Evolutionary conservation across 768 basidiomycete genomes (phyloP).

Genomic region (Daedaleopsis sinensis): DNA sequence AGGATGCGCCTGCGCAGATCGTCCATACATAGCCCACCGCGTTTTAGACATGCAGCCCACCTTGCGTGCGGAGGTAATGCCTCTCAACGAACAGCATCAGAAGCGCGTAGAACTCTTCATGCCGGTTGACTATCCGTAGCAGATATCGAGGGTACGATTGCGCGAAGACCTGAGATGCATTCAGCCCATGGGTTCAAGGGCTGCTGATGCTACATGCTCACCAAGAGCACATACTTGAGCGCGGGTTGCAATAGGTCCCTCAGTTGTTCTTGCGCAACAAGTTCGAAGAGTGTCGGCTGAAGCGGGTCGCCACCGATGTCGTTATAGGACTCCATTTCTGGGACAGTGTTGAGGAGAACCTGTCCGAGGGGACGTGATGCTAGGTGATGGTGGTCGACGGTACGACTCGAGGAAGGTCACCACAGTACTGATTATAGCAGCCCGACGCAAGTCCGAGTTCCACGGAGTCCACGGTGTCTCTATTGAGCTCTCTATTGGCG

Average conservation of each 20-base stretch:
- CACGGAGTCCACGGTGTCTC: neutral
- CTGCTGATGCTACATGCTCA: constrained; percentile 40
- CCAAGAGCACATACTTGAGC: constrained; percentile 90
- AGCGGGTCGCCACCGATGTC: constrained; percentile 72
- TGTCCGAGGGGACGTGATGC: too few species aligned
- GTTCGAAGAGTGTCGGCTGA: constrained; percentile 86
- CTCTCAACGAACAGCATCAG: constrained; percentile 90
- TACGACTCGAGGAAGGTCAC: neutral
- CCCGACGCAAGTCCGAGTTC: constrained; percentile 9
- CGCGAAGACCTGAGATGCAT: constrained; percentile 75
- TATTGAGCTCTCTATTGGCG: too few species aligned
- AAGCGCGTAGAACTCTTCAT: constrained; percentile 94
- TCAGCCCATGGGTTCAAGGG: neutral
- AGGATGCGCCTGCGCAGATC: constrained; percentile 75
- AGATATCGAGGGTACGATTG: constrained; percentile 94
- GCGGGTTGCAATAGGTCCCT: constrained; percentile 92
- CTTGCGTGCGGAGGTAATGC: constrained; percentile 85
- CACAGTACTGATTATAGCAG: too few species aligned
- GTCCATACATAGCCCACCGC: neutral
- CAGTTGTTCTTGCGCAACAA: constrained; percentile 92
- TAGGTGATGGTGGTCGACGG: neutral
- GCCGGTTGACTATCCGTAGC: constrained; percentile 85
- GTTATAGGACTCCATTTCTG: constrained; percentile 81
- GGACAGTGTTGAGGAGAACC: neutral
- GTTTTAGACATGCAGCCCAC: constrained; percentile 46